Conservation (phyloP, 2,329 filamentous ascomycete species). For the Penicillium rolfsii region DNA sequence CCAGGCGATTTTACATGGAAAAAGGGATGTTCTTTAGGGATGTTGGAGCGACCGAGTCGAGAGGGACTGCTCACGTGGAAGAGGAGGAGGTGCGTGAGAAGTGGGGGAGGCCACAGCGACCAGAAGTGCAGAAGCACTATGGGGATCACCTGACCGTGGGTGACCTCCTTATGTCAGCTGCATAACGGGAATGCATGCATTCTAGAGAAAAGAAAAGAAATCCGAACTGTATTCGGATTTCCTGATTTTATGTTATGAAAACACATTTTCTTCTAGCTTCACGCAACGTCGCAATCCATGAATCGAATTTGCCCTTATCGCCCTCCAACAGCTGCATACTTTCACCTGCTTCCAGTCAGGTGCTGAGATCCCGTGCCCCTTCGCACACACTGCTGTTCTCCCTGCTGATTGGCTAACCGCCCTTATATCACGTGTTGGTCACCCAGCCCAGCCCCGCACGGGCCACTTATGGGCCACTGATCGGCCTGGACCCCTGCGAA, state of each 20-base stretch:
- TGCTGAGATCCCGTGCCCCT: slow-evolving; percentile 46
- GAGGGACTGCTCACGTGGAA: slow-evolving; percentile 48
- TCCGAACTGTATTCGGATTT: background rate
- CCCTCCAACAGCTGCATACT: background rate
- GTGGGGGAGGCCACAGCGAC: slow-evolving; percentile 28
- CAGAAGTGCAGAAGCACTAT: slow-evolving; percentile 27
- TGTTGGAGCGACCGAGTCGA: slow-evolving; percentile 39
- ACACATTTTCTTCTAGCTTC: background rate
- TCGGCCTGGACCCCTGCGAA: background rate
- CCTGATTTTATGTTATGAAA: background rate
- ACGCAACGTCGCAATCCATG: background rate
- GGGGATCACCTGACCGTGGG: slow-evolving; percentile 37
- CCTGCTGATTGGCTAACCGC: slow-evolving; percentile 34
- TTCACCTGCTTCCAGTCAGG: slow-evolving; percentile 35
- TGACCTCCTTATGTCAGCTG: slow-evolving; percentile 12
- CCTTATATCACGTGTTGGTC: slow-evolving; percentile 34
- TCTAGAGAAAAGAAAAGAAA: background rate
- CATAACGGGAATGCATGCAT: background rate
- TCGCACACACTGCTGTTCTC: slow-evolving; percentile 23
- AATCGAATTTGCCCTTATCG: background rate
- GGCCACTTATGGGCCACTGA: slow-evolving; percentile 27
- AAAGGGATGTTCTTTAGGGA: slow-evolving; percentile 37
- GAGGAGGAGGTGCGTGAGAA: slow-evolving; percentile 29
- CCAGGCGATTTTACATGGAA: slow-evolving; percentile 33
- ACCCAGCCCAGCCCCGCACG: slow-evolving; percentile 5